These are phyloP conservation scores for Hymenoscyphus infarciens DNA, from an alignment of 2,329 filamentous ascomycete species.

Conservation along the genomic window DNA sequence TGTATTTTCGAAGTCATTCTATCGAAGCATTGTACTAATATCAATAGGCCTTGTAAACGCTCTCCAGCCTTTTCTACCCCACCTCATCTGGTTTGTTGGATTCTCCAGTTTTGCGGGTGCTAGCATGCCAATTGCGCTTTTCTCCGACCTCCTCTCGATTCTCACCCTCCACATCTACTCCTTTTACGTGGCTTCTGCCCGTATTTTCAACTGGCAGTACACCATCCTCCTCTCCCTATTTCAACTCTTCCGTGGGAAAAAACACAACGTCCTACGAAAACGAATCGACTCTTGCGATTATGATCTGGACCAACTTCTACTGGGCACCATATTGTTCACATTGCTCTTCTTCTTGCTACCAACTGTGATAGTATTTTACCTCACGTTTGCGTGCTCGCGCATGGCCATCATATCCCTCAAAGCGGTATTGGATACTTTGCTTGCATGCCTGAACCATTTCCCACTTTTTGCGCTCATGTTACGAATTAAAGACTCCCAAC, in stretches of 20 bases:
- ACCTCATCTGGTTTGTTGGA: slow-evolving; percentile 87
- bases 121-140: slow-evolving; percentile 93
- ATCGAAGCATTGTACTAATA: slow-evolving; percentile 4
- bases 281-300: slow-evolving; percentile 99
- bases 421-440: slow-evolving; percentile 81
- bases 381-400: slow-evolving; percentile 89
- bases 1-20: slow-evolving; percentile 33
- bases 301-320: slow-evolving; percentile 90
- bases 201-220: slow-evolving; percentile 98
- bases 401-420: slow-evolving; percentile 96
- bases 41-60: slow-evolving; percentile 66
- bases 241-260: slow-evolving; percentile 96
- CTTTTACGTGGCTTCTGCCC: slow-evolving; percentile 93
- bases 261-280: slow-evolving; percentile 93
- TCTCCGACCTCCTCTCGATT: slow-evolving; percentile 88
- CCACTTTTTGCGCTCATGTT: slow-evolving; percentile 97
- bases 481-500: slow-evolving; percentile 83
- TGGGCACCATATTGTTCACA: slow-evolving; percentile 95
- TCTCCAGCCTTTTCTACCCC: slow-evolving; percentile 75
- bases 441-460: slow-evolving; percentile 96
- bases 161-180: slow-evolving; percentile 96
- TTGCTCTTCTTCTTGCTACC: slow-evolving; percentile 91
- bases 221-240: slow-evolving; percentile 97
- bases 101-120: slow-evolving; percentile 94
- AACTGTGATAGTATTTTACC: slow-evolving; percentile 93